These are phyloP conservation scores for Penicillium turbatum DNA, from an alignment of 495 filamentous ascomycete species.

Conservation along the genomic window DNA sequence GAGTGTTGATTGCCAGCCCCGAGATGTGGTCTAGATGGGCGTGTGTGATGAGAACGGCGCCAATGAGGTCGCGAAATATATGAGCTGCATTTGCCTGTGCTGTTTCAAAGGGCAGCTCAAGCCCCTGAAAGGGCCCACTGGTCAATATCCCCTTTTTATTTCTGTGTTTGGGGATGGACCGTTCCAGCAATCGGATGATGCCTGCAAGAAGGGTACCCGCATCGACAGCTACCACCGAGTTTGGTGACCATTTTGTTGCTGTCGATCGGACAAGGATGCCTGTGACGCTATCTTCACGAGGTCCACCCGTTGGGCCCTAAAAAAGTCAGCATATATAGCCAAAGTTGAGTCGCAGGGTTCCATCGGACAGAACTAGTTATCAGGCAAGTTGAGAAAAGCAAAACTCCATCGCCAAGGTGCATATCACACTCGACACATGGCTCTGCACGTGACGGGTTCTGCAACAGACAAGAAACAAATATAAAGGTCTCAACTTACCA, in stretches of 20 bases:
- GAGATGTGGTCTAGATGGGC: constrained; percentile 91
- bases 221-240: constrained; percentile 84
- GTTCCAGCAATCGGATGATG: constrained; percentile 67
- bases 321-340: constrained; percentile 20
- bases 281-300: constrained; percentile 82
- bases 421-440: constrained; percentile 1
- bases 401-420: background rate
- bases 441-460: constrained; percentile 8
- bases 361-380: constrained; percentile 21
- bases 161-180: constrained; percentile 39
- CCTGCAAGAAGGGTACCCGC: constrained; percentile 85
- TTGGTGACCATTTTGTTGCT: constrained; percentile 68
- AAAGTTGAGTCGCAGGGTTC: constrained; percentile 3
- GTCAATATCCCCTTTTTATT: constrained; percentile 23
- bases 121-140: constrained; percentile 68
- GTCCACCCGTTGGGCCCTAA: constrained; percentile 87
- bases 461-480: constrained; percentile 1
- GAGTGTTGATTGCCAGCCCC: constrained; percentile 89
- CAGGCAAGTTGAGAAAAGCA: background rate
- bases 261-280: constrained; percentile 82
- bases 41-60: constrained; percentile 87
- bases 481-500: constrained; percentile 55
- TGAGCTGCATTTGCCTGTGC: constrained; percentile 74
- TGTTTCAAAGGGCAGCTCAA: constrained; percentile 57
- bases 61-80: constrained; percentile 71